These are phyloP conservation scores for Escovopsis sp. DNA, from an alignment of 2,329 filamentous ascomycete genomes.

Conservation along the genomic window DNA sequence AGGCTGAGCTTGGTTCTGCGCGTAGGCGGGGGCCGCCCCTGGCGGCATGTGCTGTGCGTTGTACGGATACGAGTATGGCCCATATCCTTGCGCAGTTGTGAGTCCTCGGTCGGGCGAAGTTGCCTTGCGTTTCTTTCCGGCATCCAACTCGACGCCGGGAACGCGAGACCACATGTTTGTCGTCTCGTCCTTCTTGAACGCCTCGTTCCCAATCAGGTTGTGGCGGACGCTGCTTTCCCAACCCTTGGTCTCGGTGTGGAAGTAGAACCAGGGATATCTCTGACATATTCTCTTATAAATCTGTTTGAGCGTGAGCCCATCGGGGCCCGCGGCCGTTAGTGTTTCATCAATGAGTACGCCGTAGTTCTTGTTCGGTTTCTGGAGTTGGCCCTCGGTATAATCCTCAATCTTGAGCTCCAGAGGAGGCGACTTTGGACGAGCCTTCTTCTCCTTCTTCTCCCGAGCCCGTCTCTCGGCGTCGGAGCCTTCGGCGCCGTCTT, in stretches of 20 bases:
- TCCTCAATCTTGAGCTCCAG: conserved; percentile 39
- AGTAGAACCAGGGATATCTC: conserved; percentile 45
- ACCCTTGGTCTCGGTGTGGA: conserved; percentile 46
- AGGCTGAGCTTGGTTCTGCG: conserved; percentile 18
- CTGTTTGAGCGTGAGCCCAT: conserved; percentile 44
- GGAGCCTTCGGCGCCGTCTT: conserved; percentile 40
- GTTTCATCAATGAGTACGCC: conserved; percentile 47
- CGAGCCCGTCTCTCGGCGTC: conserved; percentile 40
- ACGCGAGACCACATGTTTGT: conserved; percentile 44
- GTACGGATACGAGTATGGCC: conserved; percentile 22
- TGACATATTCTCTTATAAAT: conserved; percentile 48
- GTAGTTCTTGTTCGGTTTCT: conserved; percentile 49
- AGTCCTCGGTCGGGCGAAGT: conserved; percentile 35
- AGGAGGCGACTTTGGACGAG: conserved; percentile 44
- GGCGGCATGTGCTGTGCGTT: conserved; percentile 21
- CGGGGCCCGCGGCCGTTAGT: conserved; percentile 35
- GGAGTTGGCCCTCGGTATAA: conserved; percentile 42
- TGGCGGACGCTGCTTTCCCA: conserved; percentile 53
- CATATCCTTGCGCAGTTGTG: conserved; percentile 23
- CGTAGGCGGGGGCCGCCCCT: conserved; percentile 17
- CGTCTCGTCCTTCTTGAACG: conserved; percentile 43
- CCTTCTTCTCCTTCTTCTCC: conserved; percentile 47
- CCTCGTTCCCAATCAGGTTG: conserved; percentile 47
- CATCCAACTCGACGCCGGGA: conserved; percentile 42
- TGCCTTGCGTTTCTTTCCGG: conserved; percentile 45